Percentiles rank a stretch among this genome's conserved stretches.
Evolutionary conservation across 2,329 filamentous ascomycete species (phyloP).

Genomic region (Ceratocystis variospora): DNA sequence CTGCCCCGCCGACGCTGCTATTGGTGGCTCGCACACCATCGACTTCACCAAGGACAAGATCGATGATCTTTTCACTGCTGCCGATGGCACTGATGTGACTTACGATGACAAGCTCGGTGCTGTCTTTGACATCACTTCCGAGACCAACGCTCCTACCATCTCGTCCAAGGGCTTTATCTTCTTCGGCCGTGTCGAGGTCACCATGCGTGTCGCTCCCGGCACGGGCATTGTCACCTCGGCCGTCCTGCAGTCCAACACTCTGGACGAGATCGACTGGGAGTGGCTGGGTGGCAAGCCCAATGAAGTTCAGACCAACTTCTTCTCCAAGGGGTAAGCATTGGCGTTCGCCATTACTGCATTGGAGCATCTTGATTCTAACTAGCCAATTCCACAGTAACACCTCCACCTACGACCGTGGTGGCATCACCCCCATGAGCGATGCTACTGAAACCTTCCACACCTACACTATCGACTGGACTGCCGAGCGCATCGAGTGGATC

Average conservation of each 20-base stretch:
- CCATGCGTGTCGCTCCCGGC: slow-evolving; percentile 65
- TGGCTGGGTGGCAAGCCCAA: slow-evolving; percentile 65
- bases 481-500: slow-evolving; percentile 48
- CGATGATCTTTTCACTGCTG: slow-evolving; percentile 41
- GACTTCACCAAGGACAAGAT: slow-evolving; percentile 60
- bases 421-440: slow-evolving; percentile 38
- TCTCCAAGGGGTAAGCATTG: slow-evolving; percentile 46
- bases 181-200: slow-evolving; percentile 78
- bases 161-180: slow-evolving; percentile 79
- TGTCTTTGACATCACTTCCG: slow-evolving; percentile 52
- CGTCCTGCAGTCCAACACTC: slow-evolving; percentile 74
- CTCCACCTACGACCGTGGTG: slow-evolving; percentile 49
- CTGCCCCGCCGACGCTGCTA: slow-evolving; percentile 63
- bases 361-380: neutral
- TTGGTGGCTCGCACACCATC: slow-evolving; percentile 49
- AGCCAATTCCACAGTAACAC: slow-evolving; percentile 31
- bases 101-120: slow-evolving; percentile 37
- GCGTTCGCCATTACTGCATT: too few relatives aligned
- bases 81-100: slow-evolving; percentile 35
- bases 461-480: slow-evolving; percentile 56
- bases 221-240: slow-evolving; percentile 78
- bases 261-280: slow-evolving; percentile 95
- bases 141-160: slow-evolving; percentile 57
- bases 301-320: slow-evolving; percentile 80
- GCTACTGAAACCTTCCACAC: slow-evolving; percentile 44